phyloP scores from a whole-genome alignment of 2,329 filamentous ascomycete species.

The Biscogniauxia mediterranea region DNA sequence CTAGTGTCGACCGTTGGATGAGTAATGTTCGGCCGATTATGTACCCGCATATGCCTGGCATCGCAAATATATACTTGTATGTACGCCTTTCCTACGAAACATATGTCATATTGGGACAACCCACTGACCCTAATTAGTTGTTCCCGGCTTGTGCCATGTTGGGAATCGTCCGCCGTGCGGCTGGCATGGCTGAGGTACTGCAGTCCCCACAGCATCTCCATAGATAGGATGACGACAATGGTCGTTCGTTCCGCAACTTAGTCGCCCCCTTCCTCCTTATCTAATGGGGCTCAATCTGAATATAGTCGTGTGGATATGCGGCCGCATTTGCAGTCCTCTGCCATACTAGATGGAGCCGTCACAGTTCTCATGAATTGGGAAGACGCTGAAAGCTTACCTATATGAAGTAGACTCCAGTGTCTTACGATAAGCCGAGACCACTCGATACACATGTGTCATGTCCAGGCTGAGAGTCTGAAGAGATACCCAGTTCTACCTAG shows the following conservation, averaged over 20 bases:
- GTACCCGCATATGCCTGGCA: background rate
- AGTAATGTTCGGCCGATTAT: background rate
- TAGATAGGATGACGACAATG: background rate
- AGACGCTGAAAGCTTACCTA: background rate
- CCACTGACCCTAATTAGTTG: background rate
- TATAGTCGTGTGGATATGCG: background rate
- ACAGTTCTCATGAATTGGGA: background rate
- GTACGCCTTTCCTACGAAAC: background rate
- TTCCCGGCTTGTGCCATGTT: background rate
- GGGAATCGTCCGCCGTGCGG: background rate
- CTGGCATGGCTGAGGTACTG: background rate
- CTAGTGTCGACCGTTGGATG: background rate
- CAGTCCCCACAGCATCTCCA: background rate
- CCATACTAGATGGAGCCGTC: too few relatives aligned
- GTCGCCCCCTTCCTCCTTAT: background rate
- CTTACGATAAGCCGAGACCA: background rate
- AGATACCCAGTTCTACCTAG: background rate
- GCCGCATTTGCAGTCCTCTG: background rate
- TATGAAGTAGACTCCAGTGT: background rate
- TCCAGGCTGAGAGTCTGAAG: background rate
- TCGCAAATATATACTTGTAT: background rate
- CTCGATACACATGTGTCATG: background rate
- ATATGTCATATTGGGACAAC: background rate
- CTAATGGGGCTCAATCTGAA: background rate
- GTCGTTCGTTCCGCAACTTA: background rate